Evolutionary conservation across 2,329 filamentous ascomycete genomes (phyloP).

Genomic region (Thelonectria rubi): DNA sequence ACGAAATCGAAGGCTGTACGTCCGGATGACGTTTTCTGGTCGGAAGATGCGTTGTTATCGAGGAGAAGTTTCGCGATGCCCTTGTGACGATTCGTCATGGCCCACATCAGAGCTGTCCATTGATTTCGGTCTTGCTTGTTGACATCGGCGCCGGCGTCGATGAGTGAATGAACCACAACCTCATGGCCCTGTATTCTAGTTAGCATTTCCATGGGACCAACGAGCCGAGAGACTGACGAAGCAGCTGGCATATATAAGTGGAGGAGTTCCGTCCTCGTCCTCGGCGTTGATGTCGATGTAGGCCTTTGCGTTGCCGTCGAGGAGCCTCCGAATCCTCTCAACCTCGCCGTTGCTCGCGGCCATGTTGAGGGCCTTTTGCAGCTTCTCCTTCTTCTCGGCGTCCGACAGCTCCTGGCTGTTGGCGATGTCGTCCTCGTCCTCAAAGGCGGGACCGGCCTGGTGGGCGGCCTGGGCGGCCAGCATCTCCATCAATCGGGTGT

Average conservation of each 20-base stretch:
- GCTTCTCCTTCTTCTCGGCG: slow-evolving; percentile 78
- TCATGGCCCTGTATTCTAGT: slow-evolving; percentile 75
- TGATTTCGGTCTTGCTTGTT: slow-evolving; percentile 95
- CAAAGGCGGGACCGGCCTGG: slow-evolving; percentile 74
- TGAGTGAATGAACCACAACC: slow-evolving; percentile 82
- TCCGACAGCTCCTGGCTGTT: slow-evolving; percentile 77
- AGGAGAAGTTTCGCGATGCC: slow-evolving; percentile 91
- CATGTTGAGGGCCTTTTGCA: slow-evolving; percentile 93
- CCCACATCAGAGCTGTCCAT: slow-evolving; percentile 99
- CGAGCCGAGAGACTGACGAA: slow-evolving; percentile 70
- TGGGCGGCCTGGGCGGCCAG: slow-evolving; percentile 90
- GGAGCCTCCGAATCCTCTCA: slow-evolving; percentile 78
- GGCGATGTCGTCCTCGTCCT: slow-evolving; percentile 83
- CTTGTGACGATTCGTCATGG: slow-evolving; percentile 98
- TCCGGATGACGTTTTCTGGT: slow-evolving; percentile 93
- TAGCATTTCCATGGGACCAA: slow-evolving; percentile 5
- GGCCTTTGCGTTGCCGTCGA: slow-evolving; percentile 76
- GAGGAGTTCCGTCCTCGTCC: slow-evolving; percentile 95
- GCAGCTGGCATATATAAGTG: slow-evolving; percentile 96
- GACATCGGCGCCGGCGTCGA: slow-evolving; percentile 86
- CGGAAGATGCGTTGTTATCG: slow-evolving; percentile 93
- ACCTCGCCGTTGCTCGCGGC: slow-evolving; percentile 96
- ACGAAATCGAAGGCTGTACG: slow-evolving; percentile 96
- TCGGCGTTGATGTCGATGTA: slow-evolving; percentile 87
- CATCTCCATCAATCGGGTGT: slow-evolving; percentile 93